Conservation (phyloP, 2,329 filamentous ascomycete genomes). For the Sphaerulina musiva region DNA sequence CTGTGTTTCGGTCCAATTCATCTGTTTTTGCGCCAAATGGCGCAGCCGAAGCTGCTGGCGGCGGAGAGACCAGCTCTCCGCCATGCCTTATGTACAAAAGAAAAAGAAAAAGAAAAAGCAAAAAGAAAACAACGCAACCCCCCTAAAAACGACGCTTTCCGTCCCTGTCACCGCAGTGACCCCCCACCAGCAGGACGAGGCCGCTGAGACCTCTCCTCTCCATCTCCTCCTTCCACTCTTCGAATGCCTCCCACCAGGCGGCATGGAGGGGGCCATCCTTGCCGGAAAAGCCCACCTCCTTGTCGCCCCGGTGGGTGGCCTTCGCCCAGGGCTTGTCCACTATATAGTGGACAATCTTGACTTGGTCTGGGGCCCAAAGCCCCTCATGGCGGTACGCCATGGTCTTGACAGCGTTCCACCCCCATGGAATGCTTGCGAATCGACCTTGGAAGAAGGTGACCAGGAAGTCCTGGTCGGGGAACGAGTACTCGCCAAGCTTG, state of each 20-base stretch:
- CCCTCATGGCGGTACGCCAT: conserved; percentile 47
- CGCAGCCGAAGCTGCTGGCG: background rate
- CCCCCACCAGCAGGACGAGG: background rate
- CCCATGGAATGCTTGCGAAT: conserved; percentile 44
- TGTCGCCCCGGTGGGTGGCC: background rate
- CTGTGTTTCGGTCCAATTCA: background rate
- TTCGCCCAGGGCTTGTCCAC: conserved; percentile 50
- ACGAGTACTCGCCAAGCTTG: conserved; percentile 41
- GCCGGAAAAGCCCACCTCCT: background rate
- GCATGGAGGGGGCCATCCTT: background rate
- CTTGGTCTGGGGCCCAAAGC: conserved; percentile 44
- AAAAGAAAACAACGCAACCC: no score
- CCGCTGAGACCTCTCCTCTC: background rate
- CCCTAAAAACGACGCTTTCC: no score
- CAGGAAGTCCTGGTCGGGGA: conserved; percentile 50
- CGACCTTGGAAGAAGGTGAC: conserved; percentile 41
- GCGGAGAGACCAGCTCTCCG: background rate
- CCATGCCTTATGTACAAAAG: background rate
- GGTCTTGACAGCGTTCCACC: conserved; percentile 49
- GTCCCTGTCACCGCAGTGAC: no score
- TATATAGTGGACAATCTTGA: conserved; percentile 47
- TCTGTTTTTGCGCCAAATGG: background rate
- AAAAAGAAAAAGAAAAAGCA: no score
- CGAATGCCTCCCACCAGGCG: background rate
- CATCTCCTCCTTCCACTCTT: background rate